A percentile compares a stretch with the other conserved stretches of the same genome.
Conservation (phyloP, 2,329 filamentous ascomycete species). For the Monosporascus sp. region DNA sequence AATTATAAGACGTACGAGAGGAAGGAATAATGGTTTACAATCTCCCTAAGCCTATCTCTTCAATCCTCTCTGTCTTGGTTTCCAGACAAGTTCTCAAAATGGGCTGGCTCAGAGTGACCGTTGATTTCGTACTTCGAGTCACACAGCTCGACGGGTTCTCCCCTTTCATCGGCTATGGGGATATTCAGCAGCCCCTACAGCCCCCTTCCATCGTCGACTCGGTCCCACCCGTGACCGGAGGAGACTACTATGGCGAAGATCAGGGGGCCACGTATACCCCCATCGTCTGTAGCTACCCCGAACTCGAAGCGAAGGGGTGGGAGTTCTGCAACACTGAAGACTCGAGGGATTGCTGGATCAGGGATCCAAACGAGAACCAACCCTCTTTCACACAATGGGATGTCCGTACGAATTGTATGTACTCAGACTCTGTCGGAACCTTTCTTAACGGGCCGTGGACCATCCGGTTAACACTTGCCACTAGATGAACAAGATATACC, state of each 20-base stretch:
- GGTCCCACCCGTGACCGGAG: background rate
- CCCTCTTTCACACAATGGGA: slow-evolving; percentile 11
- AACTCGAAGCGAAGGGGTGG: slow-evolving; percentile 12
- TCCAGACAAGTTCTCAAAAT: background rate
- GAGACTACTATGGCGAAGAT: background rate
- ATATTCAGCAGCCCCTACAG: slow-evolving; percentile 7
- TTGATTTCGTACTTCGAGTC: slow-evolving; percentile 9
- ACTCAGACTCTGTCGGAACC: background rate
- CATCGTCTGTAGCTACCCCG: slow-evolving; percentile 11
- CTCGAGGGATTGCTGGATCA: slow-evolving; percentile 14
- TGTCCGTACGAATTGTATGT: slow-evolving; percentile 11
- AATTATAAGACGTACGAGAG: too few species aligned
- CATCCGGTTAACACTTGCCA: background rate
- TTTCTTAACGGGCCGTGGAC: background rate
- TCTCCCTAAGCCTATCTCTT: background rate
- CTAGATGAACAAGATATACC: slow-evolving; percentile 4
- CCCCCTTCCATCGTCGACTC: background rate
- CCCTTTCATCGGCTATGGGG: slow-evolving; percentile 1
- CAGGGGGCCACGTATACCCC: background rate
- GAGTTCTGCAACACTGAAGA: slow-evolving; percentile 12
- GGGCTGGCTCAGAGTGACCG: slow-evolving; percentile 11
- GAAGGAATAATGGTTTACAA: too few species aligned
- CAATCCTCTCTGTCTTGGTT: background rate
- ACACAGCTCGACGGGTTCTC: slow-evolving; percentile 8
- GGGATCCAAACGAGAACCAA: slow-evolving; percentile 7